Base-by-base conservation (phyloP, 1,284 basidiomycete genomes). In the Pseudozyma sp. region DNA sequence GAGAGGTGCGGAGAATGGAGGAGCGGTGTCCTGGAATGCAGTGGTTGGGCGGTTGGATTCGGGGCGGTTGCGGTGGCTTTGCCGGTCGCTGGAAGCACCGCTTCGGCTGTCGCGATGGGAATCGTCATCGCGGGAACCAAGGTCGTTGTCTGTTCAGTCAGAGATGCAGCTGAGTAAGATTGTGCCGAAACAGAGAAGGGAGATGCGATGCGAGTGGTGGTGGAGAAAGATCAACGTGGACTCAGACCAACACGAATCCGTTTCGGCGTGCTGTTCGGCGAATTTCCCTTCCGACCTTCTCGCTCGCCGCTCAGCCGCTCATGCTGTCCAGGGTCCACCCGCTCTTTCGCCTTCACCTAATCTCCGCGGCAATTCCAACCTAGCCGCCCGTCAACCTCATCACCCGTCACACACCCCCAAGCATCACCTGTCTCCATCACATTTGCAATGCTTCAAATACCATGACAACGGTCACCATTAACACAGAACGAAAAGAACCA, bases 21-120 rank as follows among this genome's bases (percentile, higher is more conserved):
- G 13, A 74, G 63, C 2, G 65, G 61, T 0, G 70, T 68, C 7
- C 29, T 4, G 34, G 24, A 19, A 44, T 72, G 62, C 0, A 68
- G 40, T 5, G 51, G 60, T 4, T 24, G 9, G 17, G 19, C 14
- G 9, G 33, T 37, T 42, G n/a, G 39, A 42, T 7, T 35, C 10
- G 57, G 54, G 7, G 30, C 11, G 46, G 47, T 1, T 5, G 37
- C 37, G 9, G 55, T 35, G 5, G 48, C 31, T 17, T 54, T 31
- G 6, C 29, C 45, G 16, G 49, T 42, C 1, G 53, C 39, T 0
- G 61, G 57, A 3, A 59, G 44, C 6, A 33, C 10, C 3, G 17
- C 33, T 4, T 14, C 9, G 4, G 37, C n/a, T 8, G 43, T 6
- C 24, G 7, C 43, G 43, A 44, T 24, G n/a, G 43, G 17, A 1